Percentiles rank a stretch among this genome's conserved stretches.
Conservation (phyloP, 305 asterid genomes). For the Solanum aculeatissimum region DNA sequence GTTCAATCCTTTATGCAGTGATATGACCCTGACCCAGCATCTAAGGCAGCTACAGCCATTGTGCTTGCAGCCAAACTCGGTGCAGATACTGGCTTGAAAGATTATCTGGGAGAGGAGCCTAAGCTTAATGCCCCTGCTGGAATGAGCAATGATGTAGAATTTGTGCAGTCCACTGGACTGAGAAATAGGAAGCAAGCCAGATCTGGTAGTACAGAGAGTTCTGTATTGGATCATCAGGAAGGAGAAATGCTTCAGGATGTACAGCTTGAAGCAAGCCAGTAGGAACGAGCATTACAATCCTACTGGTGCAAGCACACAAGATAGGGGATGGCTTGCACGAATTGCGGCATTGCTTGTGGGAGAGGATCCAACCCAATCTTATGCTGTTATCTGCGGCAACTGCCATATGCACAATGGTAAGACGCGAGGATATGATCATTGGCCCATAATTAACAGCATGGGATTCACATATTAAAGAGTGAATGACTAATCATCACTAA, state of each 20-base stretch:
- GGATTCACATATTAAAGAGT: neutral
- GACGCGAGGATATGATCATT: neutral
- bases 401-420: conserved; percentile 89
- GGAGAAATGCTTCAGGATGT: conserved; percentile 26
- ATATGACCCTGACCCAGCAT: conserved; percentile 89
- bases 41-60: conserved; percentile 87
- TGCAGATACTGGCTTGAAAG: conserved; percentile 70
- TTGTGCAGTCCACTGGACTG: conserved; percentile 46
- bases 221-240: conserved; percentile 15
- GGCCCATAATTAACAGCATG: neutral
- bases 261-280: conserved; percentile 28
- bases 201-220: conserved; percentile 14
- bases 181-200: conserved; percentile 56
- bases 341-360: conserved; percentile 89
- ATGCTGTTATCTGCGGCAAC: conserved; percentile 87
- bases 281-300: conserved; percentile 50
- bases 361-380: conserved; percentile 81
- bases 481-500: neutral
- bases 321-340: conserved; percentile 80
- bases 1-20: conserved; percentile 31
- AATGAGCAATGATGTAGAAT: conserved; percentile 52
- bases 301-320: conserved; percentile 25
- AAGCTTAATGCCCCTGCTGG: conserved; percentile 30
- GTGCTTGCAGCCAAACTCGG: conserved; percentile 84
- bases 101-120: conserved; percentile 47